A percentile compares a stretch with the other conserved stretches of the same genome.
phyloP scores from a whole-genome alignment of 2,329 filamentous ascomycete genomes.

The Metarhizium humberi region DNA sequence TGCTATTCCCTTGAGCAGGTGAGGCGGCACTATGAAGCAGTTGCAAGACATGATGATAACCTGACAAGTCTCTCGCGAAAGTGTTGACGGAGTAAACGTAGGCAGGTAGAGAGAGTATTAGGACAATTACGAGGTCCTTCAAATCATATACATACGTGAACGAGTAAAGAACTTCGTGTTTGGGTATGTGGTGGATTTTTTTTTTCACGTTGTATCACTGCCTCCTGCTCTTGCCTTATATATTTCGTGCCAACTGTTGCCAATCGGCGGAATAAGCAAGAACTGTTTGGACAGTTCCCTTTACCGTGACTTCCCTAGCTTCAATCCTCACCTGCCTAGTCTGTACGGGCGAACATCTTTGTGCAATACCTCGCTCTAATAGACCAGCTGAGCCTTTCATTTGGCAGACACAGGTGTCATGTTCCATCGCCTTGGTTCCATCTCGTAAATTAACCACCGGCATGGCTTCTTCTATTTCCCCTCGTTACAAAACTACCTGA shows the following conservation, averaged over 20 bases:
- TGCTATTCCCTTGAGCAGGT: constrained; percentile 34
- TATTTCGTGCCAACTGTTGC: neutral
- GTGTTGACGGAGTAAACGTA: neutral
- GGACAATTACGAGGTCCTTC: neutral
- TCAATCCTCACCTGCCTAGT: neutral
- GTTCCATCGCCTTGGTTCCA: neutral
- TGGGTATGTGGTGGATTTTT: neutral
- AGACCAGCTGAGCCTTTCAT: neutral
- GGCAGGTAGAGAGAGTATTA: neutral
- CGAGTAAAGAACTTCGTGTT: neutral
- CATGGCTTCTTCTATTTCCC: too few relatives aligned
- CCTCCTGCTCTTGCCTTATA: neutral
- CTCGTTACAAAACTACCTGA: neutral
- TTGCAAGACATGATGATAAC: constrained; percentile 11
- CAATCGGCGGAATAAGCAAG: neutral
- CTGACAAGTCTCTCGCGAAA: neutral
- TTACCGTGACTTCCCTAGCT: neutral
- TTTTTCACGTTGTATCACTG: neutral
- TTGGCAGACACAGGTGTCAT: neutral
- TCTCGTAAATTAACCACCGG: too few relatives aligned
- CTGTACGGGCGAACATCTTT: neutral
- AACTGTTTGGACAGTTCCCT: neutral
- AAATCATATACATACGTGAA: neutral
- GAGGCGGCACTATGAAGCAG: constrained; percentile 36
- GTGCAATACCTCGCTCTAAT: neutral